Percentiles rank a stretch among this genome's conserved stretches.
Evolutionary conservation across 2,329 filamentous ascomycete species (phyloP).

Genomic region (Colletotrichum sp.): DNA sequence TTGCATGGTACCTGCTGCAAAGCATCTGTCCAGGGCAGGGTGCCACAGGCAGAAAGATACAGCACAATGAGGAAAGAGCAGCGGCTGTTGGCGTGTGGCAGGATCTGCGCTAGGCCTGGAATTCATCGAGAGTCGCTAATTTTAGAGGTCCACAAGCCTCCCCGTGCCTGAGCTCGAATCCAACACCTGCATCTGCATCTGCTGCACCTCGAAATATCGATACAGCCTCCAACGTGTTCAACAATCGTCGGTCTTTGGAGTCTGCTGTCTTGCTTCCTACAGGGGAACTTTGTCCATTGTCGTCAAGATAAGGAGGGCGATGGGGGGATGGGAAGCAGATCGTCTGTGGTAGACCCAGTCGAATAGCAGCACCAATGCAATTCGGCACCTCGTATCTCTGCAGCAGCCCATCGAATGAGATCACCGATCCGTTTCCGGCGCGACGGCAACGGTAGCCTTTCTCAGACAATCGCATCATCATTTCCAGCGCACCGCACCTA

Average conservation of each 20-base stretch:
- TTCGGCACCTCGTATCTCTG: background rate
- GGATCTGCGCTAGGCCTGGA: slow-evolving; percentile 1
- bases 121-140: background rate
- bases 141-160: background rate
- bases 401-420: background rate
- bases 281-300: background rate
- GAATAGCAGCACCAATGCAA: background rate
- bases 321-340: background rate
- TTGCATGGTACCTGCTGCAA: background rate
- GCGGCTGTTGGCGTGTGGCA: background rate
- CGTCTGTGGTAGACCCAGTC: background rate
- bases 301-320: background rate
- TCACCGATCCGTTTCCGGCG: background rate
- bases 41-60: background rate
- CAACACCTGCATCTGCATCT: background rate
- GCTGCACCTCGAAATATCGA: background rate
- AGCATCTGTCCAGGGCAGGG: background rate
- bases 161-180: background rate
- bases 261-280: fast-evolving
- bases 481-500: background rate
- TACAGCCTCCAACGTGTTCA: background rate
- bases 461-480: background rate
- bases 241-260: background rate
- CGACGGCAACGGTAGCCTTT: background rate
- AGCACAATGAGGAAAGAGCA: background rate